These are phyloP conservation scores for Cryptococcus maquisensis DNA, from an alignment of 1,284 basidiomycete species.

Conservation along the genomic window DNA sequence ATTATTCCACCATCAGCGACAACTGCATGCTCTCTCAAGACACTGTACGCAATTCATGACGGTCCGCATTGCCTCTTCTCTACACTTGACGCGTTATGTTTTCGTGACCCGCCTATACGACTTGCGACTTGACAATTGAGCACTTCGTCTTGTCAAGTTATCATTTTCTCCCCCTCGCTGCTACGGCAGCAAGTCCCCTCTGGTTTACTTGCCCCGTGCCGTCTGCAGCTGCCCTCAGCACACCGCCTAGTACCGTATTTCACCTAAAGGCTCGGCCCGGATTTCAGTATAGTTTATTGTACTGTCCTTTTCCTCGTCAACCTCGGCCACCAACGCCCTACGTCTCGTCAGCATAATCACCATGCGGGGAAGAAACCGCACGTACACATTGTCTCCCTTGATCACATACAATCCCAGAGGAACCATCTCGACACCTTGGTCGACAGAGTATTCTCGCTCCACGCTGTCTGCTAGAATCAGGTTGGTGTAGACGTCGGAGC, in stretches of 20 bases:
- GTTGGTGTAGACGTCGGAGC: constrained; percentile 89
- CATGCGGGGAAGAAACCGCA: constrained; percentile 8
- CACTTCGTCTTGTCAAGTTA: constrained; percentile 40
- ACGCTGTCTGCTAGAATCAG: constrained; percentile 85
- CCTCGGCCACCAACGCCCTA: constrained; percentile 83
- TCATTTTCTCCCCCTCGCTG: neutral
- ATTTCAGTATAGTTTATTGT: constrained; percentile 73
- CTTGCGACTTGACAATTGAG: constrained; percentile 35
- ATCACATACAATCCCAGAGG: constrained; percentile 95
- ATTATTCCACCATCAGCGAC: neutral
- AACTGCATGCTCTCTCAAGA: too few relatives aligned
- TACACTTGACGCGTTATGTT: too few relatives aligned
- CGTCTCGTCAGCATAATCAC: neutral
- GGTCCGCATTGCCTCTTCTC: too few relatives aligned
- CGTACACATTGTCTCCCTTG: constrained; percentile 94
- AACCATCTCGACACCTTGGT: constrained; percentile 90
- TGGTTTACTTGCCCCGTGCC: too few relatives aligned
- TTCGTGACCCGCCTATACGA: neutral
- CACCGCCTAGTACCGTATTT: constrained; percentile 22
- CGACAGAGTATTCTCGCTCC: constrained; percentile 82
- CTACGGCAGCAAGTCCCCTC: neutral
- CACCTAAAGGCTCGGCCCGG: constrained; percentile 69
- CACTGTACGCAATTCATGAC: too few relatives aligned
- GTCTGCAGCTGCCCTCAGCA: neutral
- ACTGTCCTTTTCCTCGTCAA: constrained; percentile 80